These are phyloP conservation scores for Pyrenophora seminiperda DNA, from an alignment of 2,329 filamentous ascomycete species.

Conservation along the genomic window DNA sequence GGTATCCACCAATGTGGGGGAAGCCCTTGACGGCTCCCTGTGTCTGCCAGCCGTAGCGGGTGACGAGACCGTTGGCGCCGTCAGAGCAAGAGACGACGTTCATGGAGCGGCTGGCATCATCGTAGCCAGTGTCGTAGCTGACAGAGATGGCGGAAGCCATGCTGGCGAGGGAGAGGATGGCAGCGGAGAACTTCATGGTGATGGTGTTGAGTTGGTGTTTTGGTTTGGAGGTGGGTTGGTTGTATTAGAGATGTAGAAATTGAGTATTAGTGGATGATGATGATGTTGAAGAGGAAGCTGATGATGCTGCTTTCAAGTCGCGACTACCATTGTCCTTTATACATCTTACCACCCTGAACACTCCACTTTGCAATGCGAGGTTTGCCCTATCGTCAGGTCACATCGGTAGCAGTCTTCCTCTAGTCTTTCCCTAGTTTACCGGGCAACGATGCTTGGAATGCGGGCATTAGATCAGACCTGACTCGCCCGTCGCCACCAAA, in stretches of 20 bases:
- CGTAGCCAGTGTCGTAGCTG: slow-evolving; percentile 75
- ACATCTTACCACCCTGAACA: slow-evolving; percentile 16
- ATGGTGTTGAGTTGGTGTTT: slow-evolving; percentile 8
- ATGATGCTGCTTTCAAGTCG: slow-evolving; percentile 19
- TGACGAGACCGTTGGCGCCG: slow-evolving; percentile 69
- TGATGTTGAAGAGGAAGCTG: slow-evolving; percentile 12
- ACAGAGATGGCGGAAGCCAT: slow-evolving; percentile 55
- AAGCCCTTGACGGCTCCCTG: slow-evolving; percentile 54
- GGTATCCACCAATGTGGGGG: slow-evolving; percentile 57
- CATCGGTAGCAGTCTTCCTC: slow-evolving; percentile 17
- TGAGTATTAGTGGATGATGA: slow-evolving; percentile 6
- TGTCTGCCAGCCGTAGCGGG: slow-evolving; percentile 62
- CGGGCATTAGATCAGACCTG: slow-evolving; percentile 30
- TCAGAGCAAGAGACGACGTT: slow-evolving; percentile 68
- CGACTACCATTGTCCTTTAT: slow-evolving; percentile 33
- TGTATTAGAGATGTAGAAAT: slow-evolving; percentile 2
- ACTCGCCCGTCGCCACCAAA: slow-evolving; percentile 14
- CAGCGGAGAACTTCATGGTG: slow-evolving; percentile 43
- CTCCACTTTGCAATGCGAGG: slow-evolving; percentile 20
- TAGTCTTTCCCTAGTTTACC: slow-evolving; percentile 24
- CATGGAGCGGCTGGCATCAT: slow-evolving; percentile 62
- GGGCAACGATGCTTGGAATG: slow-evolving; percentile 26
- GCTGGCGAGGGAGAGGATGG: slow-evolving; percentile 34
- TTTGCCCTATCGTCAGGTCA: slow-evolving; percentile 11
- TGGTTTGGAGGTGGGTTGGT: slow-evolving; percentile 1